These are phyloP conservation scores for Geosmithia morbida DNA, from an alignment of 2,329 filamentous ascomycete species.

Conservation along the genomic window DNA sequence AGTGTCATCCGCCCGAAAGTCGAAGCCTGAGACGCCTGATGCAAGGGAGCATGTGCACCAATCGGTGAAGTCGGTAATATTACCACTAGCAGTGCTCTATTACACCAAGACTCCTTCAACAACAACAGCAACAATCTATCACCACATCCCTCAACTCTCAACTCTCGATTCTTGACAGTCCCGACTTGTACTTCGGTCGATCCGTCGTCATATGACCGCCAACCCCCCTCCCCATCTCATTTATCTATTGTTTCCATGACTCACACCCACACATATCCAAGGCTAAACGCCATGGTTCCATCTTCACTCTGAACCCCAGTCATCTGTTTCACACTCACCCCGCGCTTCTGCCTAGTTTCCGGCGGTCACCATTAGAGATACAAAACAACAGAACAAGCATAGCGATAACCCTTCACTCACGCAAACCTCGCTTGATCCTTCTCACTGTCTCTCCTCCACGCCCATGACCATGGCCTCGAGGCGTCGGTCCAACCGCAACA, in stretches of 20 bases:
- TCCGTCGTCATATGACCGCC: neutral
- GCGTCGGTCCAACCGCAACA: constrained; percentile 9
- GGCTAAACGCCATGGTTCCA: neutral
- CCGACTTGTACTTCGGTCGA: neutral
- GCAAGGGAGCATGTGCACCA: no score
- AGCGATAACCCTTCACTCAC: neutral
- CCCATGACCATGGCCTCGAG: constrained; percentile 1
- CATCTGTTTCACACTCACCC: neutral
- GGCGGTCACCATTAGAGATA: no score
- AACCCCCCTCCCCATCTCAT: neutral
- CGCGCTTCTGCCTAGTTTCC: neutral
- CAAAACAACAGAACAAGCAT: neutral
- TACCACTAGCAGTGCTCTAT: no score
- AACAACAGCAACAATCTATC: no score
- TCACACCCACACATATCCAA: neutral
- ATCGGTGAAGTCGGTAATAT: no score
- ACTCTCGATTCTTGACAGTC: neutral
- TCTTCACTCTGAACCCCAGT: neutral
- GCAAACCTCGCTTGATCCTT: neutral
- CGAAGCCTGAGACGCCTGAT: no score
- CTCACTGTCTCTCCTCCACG: neutral
- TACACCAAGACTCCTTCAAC: no score
- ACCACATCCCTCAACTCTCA: neutral
- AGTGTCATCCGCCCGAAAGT: no score
- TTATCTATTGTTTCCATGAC: neutral